A percentile compares a stretch with the other conserved stretches of the same genome.
These are phyloP conservation scores for Fusarium oligoseptatum DNA, from an alignment of 2,329 filamentous ascomycete genomes.

Conservation along the genomic window DNA sequence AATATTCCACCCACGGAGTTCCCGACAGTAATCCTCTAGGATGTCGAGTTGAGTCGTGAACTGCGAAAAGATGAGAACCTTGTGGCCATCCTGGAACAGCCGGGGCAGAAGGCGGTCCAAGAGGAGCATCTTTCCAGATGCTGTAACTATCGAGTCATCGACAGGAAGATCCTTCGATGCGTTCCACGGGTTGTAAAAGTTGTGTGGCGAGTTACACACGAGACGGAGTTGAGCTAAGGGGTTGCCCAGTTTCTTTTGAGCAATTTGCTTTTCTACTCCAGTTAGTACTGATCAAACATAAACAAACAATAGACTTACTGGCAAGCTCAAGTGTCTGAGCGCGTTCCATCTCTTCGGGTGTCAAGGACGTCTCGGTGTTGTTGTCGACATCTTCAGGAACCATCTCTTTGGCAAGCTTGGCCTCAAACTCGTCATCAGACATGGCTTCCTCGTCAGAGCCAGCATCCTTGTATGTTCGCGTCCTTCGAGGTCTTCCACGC, in stretches of 20 bases:
- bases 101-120: conserved; percentile 86
- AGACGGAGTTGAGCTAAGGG: conserved; percentile 91
- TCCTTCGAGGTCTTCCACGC: conserved; percentile 65
- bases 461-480: conserved; percentile 64
- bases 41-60: conserved; percentile 96
- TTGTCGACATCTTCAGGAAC: conserved; percentile 56
- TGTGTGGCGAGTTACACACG: conserved; percentile 93
- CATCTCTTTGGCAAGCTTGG: conserved; percentile 76
- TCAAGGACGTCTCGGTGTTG: conserved; percentile 46
- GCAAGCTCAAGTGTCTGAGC: conserved; percentile 80
- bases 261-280: conserved; percentile 80
- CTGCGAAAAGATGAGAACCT: conserved; percentile 95
- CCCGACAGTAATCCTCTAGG: conserved; percentile 83
- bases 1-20: conserved; percentile 82
- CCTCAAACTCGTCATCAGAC: conserved; percentile 88
- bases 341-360: conserved; percentile 73
- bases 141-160: conserved; percentile 86
- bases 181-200: conserved; percentile 94
- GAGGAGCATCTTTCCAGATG: conserved; percentile 95
- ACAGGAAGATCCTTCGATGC: conserved; percentile 69
- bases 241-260: conserved; percentile 92
- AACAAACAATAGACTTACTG: conserved; percentile 64
- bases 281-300: conserved; percentile 41
- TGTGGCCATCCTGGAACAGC: conserved; percentile 82
- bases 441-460: conserved; percentile 73